Percentiles rank a stretch among this genome's conserved stretches.
phyloP scores from a whole-genome alignment of 768 basidiomycete species.

The Panellus pusillus region DNA sequence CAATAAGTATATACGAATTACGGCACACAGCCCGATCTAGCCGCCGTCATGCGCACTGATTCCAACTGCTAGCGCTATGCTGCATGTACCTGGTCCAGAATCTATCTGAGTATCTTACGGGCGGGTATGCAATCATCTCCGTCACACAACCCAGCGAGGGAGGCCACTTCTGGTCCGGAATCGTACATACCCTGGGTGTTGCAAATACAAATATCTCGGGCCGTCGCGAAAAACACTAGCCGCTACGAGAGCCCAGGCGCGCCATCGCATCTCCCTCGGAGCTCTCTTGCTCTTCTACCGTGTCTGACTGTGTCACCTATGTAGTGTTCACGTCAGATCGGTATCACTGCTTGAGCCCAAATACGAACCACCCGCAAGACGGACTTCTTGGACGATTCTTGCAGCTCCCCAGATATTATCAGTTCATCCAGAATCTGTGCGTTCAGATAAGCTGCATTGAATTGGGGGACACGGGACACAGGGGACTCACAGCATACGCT shows the following conservation, averaged over 20 bases:
- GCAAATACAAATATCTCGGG: neutral
- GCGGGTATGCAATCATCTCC: too few species aligned
- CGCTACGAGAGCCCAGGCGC: slow-evolving; percentile 70
- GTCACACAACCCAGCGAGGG: too few species aligned
- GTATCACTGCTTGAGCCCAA: too few species aligned
- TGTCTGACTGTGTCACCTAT: slow-evolving; percentile 84
- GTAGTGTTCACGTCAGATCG: neutral
- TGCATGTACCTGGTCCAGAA: too few species aligned
- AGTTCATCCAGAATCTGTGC: slow-evolving; percentile 73
- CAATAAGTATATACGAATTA: neutral
- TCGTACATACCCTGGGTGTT: neutral
- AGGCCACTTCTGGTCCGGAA: neutral
- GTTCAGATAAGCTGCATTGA: neutral
- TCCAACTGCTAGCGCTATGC: neutral
- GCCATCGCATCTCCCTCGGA: slow-evolving; percentile 73
- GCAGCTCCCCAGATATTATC: slow-evolving; percentile 81
- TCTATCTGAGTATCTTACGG: too few species aligned
- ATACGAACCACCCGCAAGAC: slow-evolving; percentile 55
- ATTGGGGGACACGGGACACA: neutral
- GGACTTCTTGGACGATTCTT: slow-evolving; percentile 81
- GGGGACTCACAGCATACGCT: slow-evolving; percentile 63
- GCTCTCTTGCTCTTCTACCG: slow-evolving; percentile 82
- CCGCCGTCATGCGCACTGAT: neutral
- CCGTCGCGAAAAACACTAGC: slow-evolving; percentile 43
- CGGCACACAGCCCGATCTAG: neutral